Base-by-base conservation (phyloP, 2,329 filamentous ascomycete genomes). In the Ceratocystis eucalypticola region DNA sequence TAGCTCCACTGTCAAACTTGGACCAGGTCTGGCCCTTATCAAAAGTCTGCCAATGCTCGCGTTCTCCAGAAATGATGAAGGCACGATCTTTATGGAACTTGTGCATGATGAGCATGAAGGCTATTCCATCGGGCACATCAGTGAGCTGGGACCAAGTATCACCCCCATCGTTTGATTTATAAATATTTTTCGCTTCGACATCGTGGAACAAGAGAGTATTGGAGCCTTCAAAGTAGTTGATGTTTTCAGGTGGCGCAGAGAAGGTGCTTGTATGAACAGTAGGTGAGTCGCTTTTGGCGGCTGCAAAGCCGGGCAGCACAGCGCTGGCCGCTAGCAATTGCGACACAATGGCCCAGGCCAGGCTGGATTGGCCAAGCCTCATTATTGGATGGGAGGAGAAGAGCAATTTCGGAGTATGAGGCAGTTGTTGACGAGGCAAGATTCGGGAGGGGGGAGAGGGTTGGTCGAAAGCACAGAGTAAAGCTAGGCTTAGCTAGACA, bases 181-280 rank as follows among this genome's bases (percentile, higher is more conserved):
- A 91, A 64, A 96, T 80, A 69, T 84, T 84, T 68, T 82, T 80
- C 50, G 82, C 81, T 15, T 80, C 75, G 62, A 78, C 73, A 74
- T 96, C 88, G 71, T 88, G 85, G 73, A 91, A 86, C 59, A 97
- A 76, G 68, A 96, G 80, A 64, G 88, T 84, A 74, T 96, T 87
- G 70, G 89, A 92, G 74, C 93, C 89, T 72, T 94, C 87, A 73
- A 99, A 97, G 77, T 96, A 99, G 77, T 88, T 88, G 70, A 96
- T 78, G 73, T 86, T 85, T 65, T 77, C 74, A 0, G 91, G 89
- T 65, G 80, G 76, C 71, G 85, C 80, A 57, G 88, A 79, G 76
- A 96, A 89, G 61, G 81, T 76, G 65, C 79, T 88, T 68, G 80
- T 77, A 69, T 81, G 79, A 71, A 96, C 81, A 66, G 80, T 80